These are phyloP conservation scores for Pisolithus thermaeus DNA, from an alignment of 1,284 basidiomycete genomes.

Conservation along the genomic window DNA sequence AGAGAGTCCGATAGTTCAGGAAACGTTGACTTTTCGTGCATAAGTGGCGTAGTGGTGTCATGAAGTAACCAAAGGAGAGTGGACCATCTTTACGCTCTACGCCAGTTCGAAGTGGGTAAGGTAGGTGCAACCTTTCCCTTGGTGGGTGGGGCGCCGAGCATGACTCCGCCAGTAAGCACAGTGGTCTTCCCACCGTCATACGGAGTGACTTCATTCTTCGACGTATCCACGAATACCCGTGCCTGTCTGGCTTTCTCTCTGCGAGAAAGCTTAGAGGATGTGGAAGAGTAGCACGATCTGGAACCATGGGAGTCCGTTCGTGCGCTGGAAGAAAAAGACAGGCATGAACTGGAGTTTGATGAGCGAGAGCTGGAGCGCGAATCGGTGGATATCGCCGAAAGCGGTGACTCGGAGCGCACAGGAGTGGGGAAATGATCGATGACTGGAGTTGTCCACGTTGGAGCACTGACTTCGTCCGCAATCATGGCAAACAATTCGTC, in stretches of 20 bases:
- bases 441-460: slow-evolving; percentile 63
- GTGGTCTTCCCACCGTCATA: slow-evolving; percentile 83
- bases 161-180: slow-evolving; percentile 76
- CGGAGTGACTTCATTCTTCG: slow-evolving; percentile 71
- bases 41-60: slow-evolving; percentile 21
- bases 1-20: slow-evolving; percentile 21
- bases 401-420: slow-evolving; percentile 49
- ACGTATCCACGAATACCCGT: slow-evolving; percentile 62
- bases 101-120: slow-evolving; percentile 43
- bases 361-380: slow-evolving; percentile 73
- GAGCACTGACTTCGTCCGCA: slow-evolving; percentile 59
- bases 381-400: slow-evolving; percentile 53
- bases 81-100: slow-evolving; percentile 33
- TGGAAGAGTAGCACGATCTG: slow-evolving; percentile 32
- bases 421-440: slow-evolving; percentile 50
- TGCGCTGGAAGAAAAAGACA: slow-evolving; percentile 47
- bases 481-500: slow-evolving; percentile 69
- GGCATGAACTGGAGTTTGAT: slow-evolving; percentile 61
- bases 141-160: slow-evolving; percentile 53
- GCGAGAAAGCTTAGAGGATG: slow-evolving; percentile 47
- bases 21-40: slow-evolving; percentile 22
- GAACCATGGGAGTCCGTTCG: slow-evolving; percentile 39
- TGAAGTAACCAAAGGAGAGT: slow-evolving; percentile 25
- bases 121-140: slow-evolving; percentile 20
- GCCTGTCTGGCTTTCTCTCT: slow-evolving; percentile 61